These are phyloP conservation scores for Podospora tetraspora DNA, from an alignment of 495 filamentous ascomycete species.

Conservation along the genomic window DNA sequence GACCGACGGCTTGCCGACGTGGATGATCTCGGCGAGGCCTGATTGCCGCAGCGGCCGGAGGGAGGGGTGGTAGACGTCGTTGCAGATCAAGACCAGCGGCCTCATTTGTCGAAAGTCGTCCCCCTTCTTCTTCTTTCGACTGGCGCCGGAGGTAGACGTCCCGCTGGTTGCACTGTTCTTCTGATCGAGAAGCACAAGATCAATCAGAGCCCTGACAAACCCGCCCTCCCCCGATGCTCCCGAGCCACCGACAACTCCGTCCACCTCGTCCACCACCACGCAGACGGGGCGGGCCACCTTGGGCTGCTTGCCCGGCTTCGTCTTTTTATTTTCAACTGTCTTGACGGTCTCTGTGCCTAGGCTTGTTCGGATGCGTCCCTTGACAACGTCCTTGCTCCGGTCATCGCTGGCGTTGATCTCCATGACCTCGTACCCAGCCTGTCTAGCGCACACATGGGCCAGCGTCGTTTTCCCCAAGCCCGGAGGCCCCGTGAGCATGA, in stretches of 20 bases:
- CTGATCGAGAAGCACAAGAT: constrained; percentile 77
- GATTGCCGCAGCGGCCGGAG: constrained; percentile 78
- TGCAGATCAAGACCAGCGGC: constrained; percentile 90
- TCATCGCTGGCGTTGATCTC: constrained; percentile 87
- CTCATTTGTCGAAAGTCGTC: constrained; percentile 81
- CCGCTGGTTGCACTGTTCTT: constrained; percentile 58
- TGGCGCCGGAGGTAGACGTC: constrained; percentile 20
- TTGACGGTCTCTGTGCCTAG: constrained; percentile 90
- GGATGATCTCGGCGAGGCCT: constrained; percentile 80
- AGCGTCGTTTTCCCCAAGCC: constrained; percentile 94
- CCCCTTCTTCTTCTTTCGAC: constrained; percentile 52
- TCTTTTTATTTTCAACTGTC: constrained; percentile 62
- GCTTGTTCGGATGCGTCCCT: constrained; percentile 79
- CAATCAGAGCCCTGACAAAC: constrained; percentile 91
- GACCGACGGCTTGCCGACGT: constrained; percentile 80
- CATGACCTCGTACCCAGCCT: constrained; percentile 92
- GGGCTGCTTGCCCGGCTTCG: constrained; percentile 51
- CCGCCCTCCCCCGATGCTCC: constrained; percentile 68
- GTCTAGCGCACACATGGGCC: constrained; percentile 89
- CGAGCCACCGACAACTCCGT: constrained; percentile 79
- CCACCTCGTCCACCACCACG: constrained; percentile 92
- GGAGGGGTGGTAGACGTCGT: constrained; percentile 93
- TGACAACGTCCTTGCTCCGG: constrained; percentile 71
- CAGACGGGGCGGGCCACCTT: constrained; percentile 84
- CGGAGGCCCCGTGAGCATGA: constrained; percentile 84